phyloP scores from a whole-genome alignment of 441 rosid genomes.

The Pelargonium citronellum region DNA sequence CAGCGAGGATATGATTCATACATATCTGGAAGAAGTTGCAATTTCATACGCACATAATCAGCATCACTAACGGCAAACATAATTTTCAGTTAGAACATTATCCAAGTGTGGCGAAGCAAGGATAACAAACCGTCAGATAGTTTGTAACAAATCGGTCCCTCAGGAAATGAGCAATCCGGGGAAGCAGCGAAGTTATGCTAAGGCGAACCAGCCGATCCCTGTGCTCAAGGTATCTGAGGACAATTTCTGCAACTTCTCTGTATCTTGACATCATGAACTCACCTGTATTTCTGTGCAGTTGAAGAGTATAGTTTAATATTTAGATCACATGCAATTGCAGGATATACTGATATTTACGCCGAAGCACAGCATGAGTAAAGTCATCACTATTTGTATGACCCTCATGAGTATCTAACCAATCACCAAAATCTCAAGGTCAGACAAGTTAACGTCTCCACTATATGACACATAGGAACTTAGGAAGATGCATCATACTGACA shows the following conservation, averaged over 20 bases:
- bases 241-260: conserved; percentile 98
- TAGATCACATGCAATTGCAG: background rate
- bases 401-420: background rate
- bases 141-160: conserved; percentile 98
- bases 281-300: conserved; percentile 84
- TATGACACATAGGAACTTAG: background rate
- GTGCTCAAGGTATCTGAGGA: conserved; percentile 88
- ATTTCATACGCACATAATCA: conserved; percentile 12
- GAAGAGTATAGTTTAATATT: conserved; percentile 11
- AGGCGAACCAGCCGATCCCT: conserved; percentile 98
- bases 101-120: conserved; percentile 17
- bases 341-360: background rate
- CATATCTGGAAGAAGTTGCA: conserved; percentile 62
- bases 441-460: background rate
- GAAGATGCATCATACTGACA: background rate
- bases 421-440: background rate
- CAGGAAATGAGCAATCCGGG: conserved; percentile 98
- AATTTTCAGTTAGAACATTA: conserved; percentile 9
- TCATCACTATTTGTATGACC: background rate
- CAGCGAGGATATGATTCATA: conserved; percentile 95
- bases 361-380: background rate
- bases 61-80: conserved; percentile 15
- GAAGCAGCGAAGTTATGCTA: conserved; percentile 95
- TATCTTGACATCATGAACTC: conserved; percentile 99
- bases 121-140: conserved; percentile 70